phyloP scores from a whole-genome alignment of 306 rosid genomes.

The Oemleria cerasiformis region DNA sequence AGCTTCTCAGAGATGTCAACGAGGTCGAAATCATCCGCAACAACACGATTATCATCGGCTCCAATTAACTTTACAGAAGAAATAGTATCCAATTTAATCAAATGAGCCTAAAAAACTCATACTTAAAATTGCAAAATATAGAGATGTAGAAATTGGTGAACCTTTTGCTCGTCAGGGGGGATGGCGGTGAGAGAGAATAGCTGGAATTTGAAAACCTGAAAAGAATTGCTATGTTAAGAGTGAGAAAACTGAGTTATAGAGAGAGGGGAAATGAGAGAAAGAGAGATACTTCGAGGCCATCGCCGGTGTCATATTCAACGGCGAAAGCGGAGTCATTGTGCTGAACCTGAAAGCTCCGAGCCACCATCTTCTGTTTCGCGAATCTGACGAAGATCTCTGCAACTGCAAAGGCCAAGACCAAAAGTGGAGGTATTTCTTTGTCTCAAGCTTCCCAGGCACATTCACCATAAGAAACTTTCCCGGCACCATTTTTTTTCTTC shows the following conservation, averaged over 20 bases:
- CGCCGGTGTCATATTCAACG: constrained; percentile 64
- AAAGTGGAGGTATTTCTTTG: neutral
- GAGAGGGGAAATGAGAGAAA: constrained; percentile 14
- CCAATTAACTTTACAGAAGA: constrained; percentile 38
- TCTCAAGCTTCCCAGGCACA: neutral
- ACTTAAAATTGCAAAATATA: neutral
- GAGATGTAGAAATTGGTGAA: constrained; percentile 12
- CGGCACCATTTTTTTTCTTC: neutral
- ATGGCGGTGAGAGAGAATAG: constrained; percentile 70
- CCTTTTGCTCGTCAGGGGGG: constrained; percentile 76
- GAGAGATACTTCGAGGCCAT: constrained; percentile 61
- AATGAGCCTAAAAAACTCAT: neutral
- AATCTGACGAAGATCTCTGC: neutral
- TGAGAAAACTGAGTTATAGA: neutral
- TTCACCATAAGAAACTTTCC: no score
- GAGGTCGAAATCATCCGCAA: constrained; percentile 63
- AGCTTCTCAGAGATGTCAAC: constrained; percentile 47
- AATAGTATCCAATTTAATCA: neutral
- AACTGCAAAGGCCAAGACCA: neutral
- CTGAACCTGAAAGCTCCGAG: constrained; percentile 51
- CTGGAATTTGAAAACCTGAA: constrained; percentile 66
- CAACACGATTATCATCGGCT: constrained; percentile 33
- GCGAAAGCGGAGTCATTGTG: constrained; percentile 46
- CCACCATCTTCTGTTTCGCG: constrained; percentile 42
- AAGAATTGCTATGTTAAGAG: neutral